Evolutionary conservation across 257 asterid species (phyloP), one percentile per base, ranked within the genome.

Genomic region (Solanum gandarillasii): DNA sequence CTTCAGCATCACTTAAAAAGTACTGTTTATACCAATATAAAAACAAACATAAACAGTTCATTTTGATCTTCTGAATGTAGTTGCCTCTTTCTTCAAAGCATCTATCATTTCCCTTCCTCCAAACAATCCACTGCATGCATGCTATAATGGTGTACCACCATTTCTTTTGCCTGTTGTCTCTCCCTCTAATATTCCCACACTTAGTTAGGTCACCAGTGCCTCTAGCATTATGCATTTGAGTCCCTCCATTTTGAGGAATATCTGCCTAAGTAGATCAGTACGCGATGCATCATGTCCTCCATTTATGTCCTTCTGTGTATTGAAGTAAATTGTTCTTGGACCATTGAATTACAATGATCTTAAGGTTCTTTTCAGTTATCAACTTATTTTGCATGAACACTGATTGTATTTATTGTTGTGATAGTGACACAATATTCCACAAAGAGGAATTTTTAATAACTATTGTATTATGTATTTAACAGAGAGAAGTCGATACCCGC

Each of bases 401-500:
- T 27, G 31, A 48, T 48, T 20, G 70, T 82, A 82, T 29, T 31
- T 82, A 82, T 25, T 82, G 31, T 82, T 48, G 29, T 29, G 86
- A 52, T 31, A 31, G 86, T 82, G 71, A 31, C 34, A 10, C 34
- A 82, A 82, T 48, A 82, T 82, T 48, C 86, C 70, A 82, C 70
- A 48, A 18, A 82, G 86, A 82, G 43, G 86, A 29, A 31, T 48
- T 23, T 82, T 48, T 82, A 48, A 31, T 48, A 48, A 10, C 88
- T 87, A 65, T 87, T 67, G 79, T 79, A 34, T 87, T 29, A 10
- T 58, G 31, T 88, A 32, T 27, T 87, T 67, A 60, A 89, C 94
- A 95, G 99, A 97, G 98, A 91, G 98, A 97, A 93, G 93, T 92
- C n/a, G 99, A 96, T 89, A 96, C 99, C n/a, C 91, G 95, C 92